Conservation (phyloP, 2,329 filamentous ascomycete genomes). For the Polytolypa hystricis region DNA sequence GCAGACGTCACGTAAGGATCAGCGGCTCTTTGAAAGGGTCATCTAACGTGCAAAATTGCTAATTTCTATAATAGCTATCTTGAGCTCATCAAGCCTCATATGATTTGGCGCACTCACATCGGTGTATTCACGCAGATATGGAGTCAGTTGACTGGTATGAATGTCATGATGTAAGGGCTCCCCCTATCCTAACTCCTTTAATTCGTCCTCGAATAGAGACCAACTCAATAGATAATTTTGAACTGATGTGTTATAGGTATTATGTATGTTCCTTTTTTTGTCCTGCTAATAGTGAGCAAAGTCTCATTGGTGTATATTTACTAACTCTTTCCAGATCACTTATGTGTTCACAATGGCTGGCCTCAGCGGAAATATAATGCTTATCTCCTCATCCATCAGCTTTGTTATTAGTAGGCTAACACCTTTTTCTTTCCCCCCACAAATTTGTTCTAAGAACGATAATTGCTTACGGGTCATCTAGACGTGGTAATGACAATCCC, state of each 20-base stretch:
- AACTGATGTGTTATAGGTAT: no score
- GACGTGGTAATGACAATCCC: slow-evolving; percentile 43
- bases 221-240: no score
- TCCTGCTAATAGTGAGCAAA: no score
- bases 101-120: slow-evolving; percentile 58
- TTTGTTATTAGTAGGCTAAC: slow-evolving; percentile 35
- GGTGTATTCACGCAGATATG: slow-evolving; percentile 45
- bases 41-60: slow-evolving; percentile 63
- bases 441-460: not conserved
- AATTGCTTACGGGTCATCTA: slow-evolving; percentile 2
- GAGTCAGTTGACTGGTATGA: slow-evolving; percentile 48
- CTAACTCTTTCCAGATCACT: slow-evolving; percentile 11
- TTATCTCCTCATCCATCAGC: slow-evolving; percentile 46
- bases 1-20: slow-evolving; percentile 42
- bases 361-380: slow-evolving; percentile 26
- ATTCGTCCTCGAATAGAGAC: no score
- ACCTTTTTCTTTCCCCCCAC: not conserved
- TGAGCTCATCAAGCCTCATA: slow-evolving; percentile 58
- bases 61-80: slow-evolving; percentile 53
- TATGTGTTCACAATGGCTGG: slow-evolving; percentile 8
- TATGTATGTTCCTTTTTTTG: no score
- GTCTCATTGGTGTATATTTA: no score
- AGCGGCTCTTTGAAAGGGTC: slow-evolving; percentile 41
- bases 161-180: slow-evolving; percentile 48
- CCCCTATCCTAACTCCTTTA: not conserved